A percentile compares a stretch with the other conserved stretches of the same genome.
Evolutionary conservation across 306 rosid genomes (phyloP).

Genomic region (Cicer yamashitae): DNA sequence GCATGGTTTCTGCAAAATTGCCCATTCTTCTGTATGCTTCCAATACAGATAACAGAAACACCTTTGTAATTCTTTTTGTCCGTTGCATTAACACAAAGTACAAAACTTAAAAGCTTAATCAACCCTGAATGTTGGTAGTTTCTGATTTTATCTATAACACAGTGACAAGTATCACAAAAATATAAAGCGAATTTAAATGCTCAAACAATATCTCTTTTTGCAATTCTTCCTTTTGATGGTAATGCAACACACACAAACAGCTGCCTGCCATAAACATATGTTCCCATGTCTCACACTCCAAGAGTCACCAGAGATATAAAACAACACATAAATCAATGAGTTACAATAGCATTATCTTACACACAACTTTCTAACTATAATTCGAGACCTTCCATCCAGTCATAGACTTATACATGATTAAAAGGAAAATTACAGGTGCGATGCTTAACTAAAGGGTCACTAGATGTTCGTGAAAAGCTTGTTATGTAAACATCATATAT

Average conservation of each 20-base stretch:
- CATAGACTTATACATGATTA: constrained; percentile 7
- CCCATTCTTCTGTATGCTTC: constrained; percentile 9
- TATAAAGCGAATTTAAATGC: background rate
- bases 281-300: background rate
- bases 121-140: constrained; percentile 13
- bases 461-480: background rate
- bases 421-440: constrained; percentile 16
- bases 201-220: background rate
- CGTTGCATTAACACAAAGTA: constrained; percentile 7
- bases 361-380: constrained; percentile 3
- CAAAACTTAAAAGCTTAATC: constrained; percentile 18
- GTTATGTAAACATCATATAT: background rate
- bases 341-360: constrained; percentile 1
- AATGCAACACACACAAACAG: constrained; percentile 14
- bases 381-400: constrained; percentile 3
- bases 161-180: constrained; percentile 12
- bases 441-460: constrained; percentile 2
- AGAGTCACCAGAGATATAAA: constrained; percentile 20
- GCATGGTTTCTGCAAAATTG: background rate
- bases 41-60: constrained; percentile 5
- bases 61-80: background rate
- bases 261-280: background rate
- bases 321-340: constrained; percentile 1
- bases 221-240: constrained; percentile 3
- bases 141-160: background rate